Base-by-base conservation (phyloP, 2,329 filamentous ascomycete species). In the Epichloe brachyelytri region DNA sequence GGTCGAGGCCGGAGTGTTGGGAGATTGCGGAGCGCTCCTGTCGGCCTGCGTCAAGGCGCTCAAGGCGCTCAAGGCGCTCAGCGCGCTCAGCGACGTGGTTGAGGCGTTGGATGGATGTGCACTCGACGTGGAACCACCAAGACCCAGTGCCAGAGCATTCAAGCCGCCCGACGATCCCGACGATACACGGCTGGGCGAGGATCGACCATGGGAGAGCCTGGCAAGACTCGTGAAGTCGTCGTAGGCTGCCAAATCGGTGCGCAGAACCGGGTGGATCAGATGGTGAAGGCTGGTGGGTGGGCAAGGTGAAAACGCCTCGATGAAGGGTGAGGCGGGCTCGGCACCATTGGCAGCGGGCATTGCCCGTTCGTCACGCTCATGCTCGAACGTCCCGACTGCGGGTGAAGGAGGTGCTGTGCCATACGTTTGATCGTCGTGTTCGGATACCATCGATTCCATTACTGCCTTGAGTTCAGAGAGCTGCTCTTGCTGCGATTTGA, bases 401-500 rank as follows among this genome's bases (percentile, higher is more conserved):
- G 91, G 90, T 1, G 91, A 95, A 0, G 88, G 88, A 2, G 89
- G 89, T 8, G 86, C 79, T 10, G 87, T 86, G n/a, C 81, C 77
- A 51, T 79, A 79, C 43, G 76, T 81, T 57, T 79, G 76, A 58
- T 94, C 86, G 57, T 93, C 86, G 54, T 76, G 78, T 58, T 88
- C 81, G 12, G 79, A 74, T 22, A 76, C 79, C 81, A 96, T 87
- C 59, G 85, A 83, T 68, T 95, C 89, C 82, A 98, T 88, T 56
- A 96, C 88, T 19, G 79, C 75, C 68, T 98, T 98, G 56, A 98
- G 79, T 66, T 97, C 87, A 2, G 85, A 78, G 3, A 98, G 74
- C 65, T 98, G 93, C 65, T 97, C 90, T 63, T 95, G 90, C 60
- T 97, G 88, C 1, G 88, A 95, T 52, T 82, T 82, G 54, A 98